These are phyloP conservation scores for Trichoderma breve DNA, from an alignment of 2,329 filamentous ascomycete species.

Conservation along the genomic window DNA sequence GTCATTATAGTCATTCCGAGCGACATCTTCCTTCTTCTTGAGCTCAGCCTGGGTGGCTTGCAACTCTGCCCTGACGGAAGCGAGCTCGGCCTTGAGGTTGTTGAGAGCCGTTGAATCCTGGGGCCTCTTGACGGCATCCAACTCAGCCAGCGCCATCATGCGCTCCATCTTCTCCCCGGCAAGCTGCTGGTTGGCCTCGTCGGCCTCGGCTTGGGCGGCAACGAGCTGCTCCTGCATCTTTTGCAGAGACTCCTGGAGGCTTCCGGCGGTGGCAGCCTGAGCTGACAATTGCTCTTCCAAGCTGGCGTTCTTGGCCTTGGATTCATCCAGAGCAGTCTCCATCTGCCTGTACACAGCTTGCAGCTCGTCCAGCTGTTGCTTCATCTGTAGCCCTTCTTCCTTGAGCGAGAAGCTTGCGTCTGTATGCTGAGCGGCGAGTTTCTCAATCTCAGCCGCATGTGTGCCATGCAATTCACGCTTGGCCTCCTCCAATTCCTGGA, in stretches of 20 bases:
- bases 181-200: conserved; percentile 52
- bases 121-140: conserved; percentile 57
- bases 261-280: conserved; percentile 37
- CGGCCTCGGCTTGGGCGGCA: conserved; percentile 48
- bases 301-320: conserved; percentile 34
- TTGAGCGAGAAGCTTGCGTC: conserved; percentile 40
- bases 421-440: conserved; percentile 43
- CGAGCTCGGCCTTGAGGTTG: conserved; percentile 49
- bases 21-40: conserved; percentile 51
- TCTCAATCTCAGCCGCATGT: conserved; percentile 48
- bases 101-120: conserved; percentile 55
- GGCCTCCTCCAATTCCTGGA: conserved; percentile 45
- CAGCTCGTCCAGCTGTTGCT: conserved; percentile 46
- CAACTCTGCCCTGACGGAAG: conserved; percentile 33
- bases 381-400: conserved; percentile 37
- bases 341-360: conserved; percentile 39
- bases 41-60: conserved; percentile 39
- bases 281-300: conserved; percentile 38
- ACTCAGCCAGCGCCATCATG: conserved; percentile 57
- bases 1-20: conserved; percentile 59
- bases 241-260: conserved; percentile 38
- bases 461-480: conserved; percentile 46
- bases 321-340: conserved; percentile 42
- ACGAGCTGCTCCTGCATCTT: conserved; percentile 43
- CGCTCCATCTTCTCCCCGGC: conserved; percentile 60